Conservation (phyloP, 2,329 filamentous ascomycete genomes). For the Colletotrichum coccodes region DNA sequence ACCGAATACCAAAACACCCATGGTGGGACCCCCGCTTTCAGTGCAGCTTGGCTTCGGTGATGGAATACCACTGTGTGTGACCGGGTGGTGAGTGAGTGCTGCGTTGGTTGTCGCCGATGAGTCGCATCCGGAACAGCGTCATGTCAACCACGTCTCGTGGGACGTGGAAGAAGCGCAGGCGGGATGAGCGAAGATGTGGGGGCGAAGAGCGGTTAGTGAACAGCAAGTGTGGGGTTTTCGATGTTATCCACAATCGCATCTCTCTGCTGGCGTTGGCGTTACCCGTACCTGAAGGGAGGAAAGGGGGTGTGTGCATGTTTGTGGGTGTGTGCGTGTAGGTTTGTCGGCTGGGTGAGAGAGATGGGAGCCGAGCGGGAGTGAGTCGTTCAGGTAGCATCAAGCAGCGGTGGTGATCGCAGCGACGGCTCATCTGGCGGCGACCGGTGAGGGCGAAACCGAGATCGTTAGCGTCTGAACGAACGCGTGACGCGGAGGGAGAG, state of each 20-base stretch:
- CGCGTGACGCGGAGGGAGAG: background rate
- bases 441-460: constrained; percentile 19
- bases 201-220: constrained; percentile 1
- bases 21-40: background rate
- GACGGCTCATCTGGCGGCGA: constrained; percentile 16
- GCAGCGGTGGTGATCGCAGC: background rate
- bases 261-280: background rate
- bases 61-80: background rate
- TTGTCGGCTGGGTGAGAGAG: background rate
- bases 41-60: background rate
- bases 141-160: constrained; percentile 21
- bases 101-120: background rate
- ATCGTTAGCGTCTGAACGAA: background rate
- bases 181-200: constrained; percentile 26
- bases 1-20: background rate
- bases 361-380: background rate
- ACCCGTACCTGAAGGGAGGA: background rate
- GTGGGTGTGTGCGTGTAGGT: background rate
- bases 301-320: background rate
- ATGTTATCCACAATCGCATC: background rate
- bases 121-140: constrained; percentile 19
- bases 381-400: constrained; percentile 2
- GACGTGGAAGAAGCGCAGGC: background rate
- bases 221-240: background rate
- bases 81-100: background rate